A percentile compares a stretch with the other conserved stretches of the same genome.
phyloP scores from a whole-genome alignment of 495 filamentous ascomycete species.

The Xylaria longipes region DNA sequence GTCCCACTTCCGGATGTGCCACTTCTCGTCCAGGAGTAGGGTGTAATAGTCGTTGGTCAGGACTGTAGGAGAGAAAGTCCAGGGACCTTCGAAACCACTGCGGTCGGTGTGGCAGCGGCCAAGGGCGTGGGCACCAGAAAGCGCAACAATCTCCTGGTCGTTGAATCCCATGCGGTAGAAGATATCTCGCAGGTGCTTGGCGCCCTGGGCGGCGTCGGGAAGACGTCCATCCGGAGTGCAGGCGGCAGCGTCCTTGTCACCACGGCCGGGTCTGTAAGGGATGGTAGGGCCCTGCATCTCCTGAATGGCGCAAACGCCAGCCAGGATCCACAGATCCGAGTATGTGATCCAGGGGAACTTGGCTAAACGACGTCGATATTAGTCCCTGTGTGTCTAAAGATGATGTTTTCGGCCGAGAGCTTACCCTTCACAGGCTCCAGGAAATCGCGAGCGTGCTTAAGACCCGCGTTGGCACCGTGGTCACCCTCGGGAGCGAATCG shows the following conservation, averaged over 20 bases:
- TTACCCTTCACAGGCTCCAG: slow-evolving; percentile 84
- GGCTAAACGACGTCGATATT: slow-evolving; percentile 44
- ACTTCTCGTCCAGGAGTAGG: slow-evolving; percentile 89
- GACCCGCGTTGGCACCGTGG: slow-evolving; percentile 93
- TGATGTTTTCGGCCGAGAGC: slow-evolving; percentile 28
- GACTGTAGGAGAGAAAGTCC: slow-evolving; percentile 95
- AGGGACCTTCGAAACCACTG: slow-evolving; percentile 88
- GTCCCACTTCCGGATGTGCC: slow-evolving; percentile 91
- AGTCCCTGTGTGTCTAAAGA: slow-evolving; percentile 11
- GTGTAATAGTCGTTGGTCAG: slow-evolving; percentile 95
- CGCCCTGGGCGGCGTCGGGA: slow-evolving; percentile 82
- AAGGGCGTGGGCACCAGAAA: slow-evolving; percentile 88
- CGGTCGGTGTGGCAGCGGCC: slow-evolving; percentile 92
- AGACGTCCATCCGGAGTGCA: slow-evolving; percentile 97
- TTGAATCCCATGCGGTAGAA: slow-evolving; percentile 98
- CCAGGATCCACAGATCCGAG: slow-evolving; percentile 96
- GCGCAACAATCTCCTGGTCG: slow-evolving; percentile 94
- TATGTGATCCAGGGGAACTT: slow-evolving; percentile 96
- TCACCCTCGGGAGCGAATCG: slow-evolving; percentile 89
- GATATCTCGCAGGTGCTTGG: slow-evolving; percentile 85
- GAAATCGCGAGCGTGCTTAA: slow-evolving; percentile 89
- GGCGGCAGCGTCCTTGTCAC: slow-evolving; percentile 79
- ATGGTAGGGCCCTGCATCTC: slow-evolving; percentile 91
- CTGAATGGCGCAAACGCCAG: slow-evolving; percentile 84
- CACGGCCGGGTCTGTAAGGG: slow-evolving; percentile 88